Conservation (phyloP, 306 rosid genomes). For the Dryas drummondii region DNA sequence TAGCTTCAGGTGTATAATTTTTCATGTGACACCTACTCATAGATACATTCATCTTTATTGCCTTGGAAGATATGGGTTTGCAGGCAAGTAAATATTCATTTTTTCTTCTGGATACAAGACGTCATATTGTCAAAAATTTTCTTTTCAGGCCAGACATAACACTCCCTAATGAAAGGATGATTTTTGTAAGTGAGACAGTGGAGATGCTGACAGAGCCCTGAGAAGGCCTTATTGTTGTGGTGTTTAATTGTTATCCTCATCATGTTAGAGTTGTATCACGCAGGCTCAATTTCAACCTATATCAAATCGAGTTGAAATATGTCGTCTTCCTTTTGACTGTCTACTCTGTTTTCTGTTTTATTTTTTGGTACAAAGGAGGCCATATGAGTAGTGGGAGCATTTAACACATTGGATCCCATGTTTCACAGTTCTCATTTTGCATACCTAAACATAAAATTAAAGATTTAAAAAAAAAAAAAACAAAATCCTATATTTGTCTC, state of each 20-base stretch:
- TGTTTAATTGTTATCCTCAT: not conserved
- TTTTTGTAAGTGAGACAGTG: not conserved
- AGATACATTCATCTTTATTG: constrained; percentile 13
- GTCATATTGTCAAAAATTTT: not conserved
- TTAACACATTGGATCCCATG: no score
- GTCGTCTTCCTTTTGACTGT: no score
- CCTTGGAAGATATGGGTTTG: constrained; percentile 17
- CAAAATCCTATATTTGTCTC: no score
- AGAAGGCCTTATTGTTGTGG: not conserved
- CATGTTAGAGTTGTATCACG: no score
- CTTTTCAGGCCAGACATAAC: constrained; percentile 4
- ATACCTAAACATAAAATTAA: no score
- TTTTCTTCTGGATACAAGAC: constrained; percentile 6
- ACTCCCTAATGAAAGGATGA: not conserved
- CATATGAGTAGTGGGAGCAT: no score
- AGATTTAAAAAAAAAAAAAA: no score
- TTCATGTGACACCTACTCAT: constrained; percentile 24
- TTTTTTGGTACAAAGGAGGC: no score
- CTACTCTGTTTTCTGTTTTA: no score
- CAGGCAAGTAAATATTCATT: constrained; percentile 15
- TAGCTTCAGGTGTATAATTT: constrained; percentile 38
- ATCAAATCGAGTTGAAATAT: no score
- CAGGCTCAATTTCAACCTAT: no score
- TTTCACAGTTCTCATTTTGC: no score
- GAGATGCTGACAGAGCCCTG: not conserved